phyloP scores from a whole-genome alignment of 1,284 basidiomycete genomes.

The Blastosporella zonata region DNA sequence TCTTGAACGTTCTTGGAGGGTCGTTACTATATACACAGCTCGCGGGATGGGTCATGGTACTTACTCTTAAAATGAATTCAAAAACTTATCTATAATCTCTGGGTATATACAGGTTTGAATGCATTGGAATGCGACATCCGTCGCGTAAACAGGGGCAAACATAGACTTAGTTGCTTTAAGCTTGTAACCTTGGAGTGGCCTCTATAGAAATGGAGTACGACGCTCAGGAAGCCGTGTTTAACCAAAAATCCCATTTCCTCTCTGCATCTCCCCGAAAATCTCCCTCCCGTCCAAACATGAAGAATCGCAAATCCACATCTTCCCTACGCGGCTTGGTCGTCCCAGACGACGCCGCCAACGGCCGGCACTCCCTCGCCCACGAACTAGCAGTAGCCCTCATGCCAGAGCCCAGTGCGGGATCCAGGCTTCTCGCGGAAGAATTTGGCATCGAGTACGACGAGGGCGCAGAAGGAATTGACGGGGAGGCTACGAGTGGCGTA shows the following conservation, averaged over 20 bases:
- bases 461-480: slow-evolving; percentile 77
- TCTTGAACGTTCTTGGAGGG: no score
- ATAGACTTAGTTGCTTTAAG: no score
- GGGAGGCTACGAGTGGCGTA: slow-evolving; percentile 29
- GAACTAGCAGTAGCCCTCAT: slow-evolving; percentile 79
- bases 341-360: slow-evolving; percentile 41
- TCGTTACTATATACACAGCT: no score
- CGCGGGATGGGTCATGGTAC: no score
- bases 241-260: slow-evolving; percentile 28
- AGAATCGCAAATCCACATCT: slow-evolving; percentile 41
- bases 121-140: no score
- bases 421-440: slow-evolving; percentile 75
- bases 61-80: no score
- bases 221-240: slow-evolving; percentile 28
- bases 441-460: slow-evolving; percentile 85
- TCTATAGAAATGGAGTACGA: slow-evolving; percentile 30
- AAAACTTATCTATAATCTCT: no score
- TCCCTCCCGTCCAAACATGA: slow-evolving; percentile 43
- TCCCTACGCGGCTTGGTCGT: slow-evolving; percentile 39
- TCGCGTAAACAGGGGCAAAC: slow-evolving; percentile 23
- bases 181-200: slow-evolving; percentile 13
- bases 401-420: slow-evolving; percentile 74
- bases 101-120: no score
- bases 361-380: slow-evolving; percentile 72
- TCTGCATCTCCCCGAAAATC: slow-evolving; percentile 41